A percentile compares a stretch with the other conserved stretches of the same genome.
phyloP scores from a whole-genome alignment of 2,329 filamentous ascomycete genomes.

The Penicillium sp. region DNA sequence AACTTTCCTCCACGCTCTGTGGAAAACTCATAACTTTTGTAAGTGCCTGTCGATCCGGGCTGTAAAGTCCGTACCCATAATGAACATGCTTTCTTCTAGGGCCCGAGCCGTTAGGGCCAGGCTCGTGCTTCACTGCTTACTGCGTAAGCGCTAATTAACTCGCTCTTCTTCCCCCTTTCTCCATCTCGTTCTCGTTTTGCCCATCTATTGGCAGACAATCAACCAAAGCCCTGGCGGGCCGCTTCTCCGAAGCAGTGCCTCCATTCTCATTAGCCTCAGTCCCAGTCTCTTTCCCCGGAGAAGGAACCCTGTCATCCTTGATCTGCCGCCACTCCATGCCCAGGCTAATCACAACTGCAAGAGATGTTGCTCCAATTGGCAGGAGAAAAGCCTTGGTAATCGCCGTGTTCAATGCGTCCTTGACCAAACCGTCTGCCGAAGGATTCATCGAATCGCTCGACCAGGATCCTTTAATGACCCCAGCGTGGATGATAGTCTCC shows the following conservation, averaged over 20 bases:
- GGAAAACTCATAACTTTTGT: too few species aligned
- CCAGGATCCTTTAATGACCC: background rate
- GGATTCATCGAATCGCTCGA: background rate
- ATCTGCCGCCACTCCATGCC: constrained; percentile 3
- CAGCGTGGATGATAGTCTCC: background rate
- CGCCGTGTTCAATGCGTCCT: constrained; percentile 3
- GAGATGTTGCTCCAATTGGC: background rate
- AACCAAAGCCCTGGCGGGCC: background rate
- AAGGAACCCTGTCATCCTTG: constrained; percentile 1
- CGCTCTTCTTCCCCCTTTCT: background rate
- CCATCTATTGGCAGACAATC: background rate
- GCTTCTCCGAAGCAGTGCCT: background rate
- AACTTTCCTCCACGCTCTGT: background rate
- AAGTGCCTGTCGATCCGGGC: background rate
- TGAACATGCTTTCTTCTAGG: background rate
- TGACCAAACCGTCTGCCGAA: background rate
- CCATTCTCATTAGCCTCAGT: background rate
- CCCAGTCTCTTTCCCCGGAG: background rate
- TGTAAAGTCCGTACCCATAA: background rate
- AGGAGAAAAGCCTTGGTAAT: background rate
- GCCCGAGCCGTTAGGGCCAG: background rate
- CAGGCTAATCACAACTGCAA: background rate
- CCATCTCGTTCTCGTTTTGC: background rate
- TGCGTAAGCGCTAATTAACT: background rate
- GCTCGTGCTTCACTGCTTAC: background rate